These are phyloP conservation scores for Aeschynomene evenia DNA, from an alignment of 306 rosid genomes.

Conservation along the genomic window DNA sequence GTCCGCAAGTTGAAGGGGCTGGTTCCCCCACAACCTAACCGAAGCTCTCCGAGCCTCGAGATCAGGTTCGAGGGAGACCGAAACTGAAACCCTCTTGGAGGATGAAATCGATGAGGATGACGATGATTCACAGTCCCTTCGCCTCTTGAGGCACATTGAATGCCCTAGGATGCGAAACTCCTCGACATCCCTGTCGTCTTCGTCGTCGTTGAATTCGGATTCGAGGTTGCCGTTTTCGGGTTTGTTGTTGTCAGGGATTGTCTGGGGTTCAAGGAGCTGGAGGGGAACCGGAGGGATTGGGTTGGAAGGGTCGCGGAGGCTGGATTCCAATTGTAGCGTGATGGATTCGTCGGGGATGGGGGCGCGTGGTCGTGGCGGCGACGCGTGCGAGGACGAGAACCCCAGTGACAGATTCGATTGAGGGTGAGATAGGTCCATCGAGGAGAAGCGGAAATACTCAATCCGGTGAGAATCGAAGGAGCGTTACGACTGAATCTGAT, in stretches of 20 bases:
- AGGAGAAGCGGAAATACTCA: neutral
- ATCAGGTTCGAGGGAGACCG: conserved; percentile 43
- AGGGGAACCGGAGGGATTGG: conserved; percentile 60
- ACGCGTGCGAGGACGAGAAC: conserved; percentile 60
- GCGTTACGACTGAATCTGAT: neutral
- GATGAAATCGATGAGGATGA: conserved; percentile 33
- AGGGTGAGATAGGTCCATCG: conserved; percentile 64
- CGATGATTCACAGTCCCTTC: conserved; percentile 63
- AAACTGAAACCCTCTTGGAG: conserved; percentile 40
- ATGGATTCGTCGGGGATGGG: conserved; percentile 63
- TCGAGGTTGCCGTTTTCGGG: conserved; percentile 30
- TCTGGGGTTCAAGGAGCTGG: conserved; percentile 68
- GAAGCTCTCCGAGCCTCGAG: conserved; percentile 56
- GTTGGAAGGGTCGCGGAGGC: conserved; percentile 49
- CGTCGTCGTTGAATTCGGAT: conserved; percentile 33
- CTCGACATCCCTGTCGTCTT: conserved; percentile 61
- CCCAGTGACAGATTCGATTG: conserved; percentile 65
- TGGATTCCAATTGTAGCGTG: conserved; percentile 65
- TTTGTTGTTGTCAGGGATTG: conserved; percentile 16
- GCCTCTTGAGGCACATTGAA: conserved; percentile 81
- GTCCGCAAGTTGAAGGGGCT: conserved; percentile 61
- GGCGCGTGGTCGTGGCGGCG: conserved; percentile 51
- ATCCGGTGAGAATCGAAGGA: neutral
- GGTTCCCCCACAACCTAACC: conserved; percentile 74
- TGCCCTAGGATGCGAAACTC: conserved; percentile 88